Percentiles rank a stretch among this genome's conserved stretches.
phyloP scores from a whole-genome alignment of 1,139 yeast genomes.

The Candida labiduridarum region DNA sequence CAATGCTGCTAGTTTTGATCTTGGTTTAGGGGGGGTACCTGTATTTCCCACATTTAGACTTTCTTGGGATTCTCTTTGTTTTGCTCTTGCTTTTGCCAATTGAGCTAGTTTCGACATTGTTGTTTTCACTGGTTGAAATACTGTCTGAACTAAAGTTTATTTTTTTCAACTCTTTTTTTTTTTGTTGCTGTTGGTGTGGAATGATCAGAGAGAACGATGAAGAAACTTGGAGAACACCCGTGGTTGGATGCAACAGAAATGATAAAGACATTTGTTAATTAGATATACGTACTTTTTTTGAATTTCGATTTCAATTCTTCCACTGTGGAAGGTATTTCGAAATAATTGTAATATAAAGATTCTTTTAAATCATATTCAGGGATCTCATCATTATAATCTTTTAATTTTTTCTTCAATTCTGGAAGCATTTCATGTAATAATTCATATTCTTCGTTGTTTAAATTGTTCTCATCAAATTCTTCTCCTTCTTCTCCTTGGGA shows the following conservation, averaged over 20 bases:
- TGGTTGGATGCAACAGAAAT: constrained; percentile 1
- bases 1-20: constrained; percentile 50
- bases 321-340: constrained; percentile 55
- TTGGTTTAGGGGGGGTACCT: constrained; percentile 19
- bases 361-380: constrained; percentile 59
- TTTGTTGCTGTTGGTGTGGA: background rate
- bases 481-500: constrained; percentile 19
- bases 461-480: constrained; percentile 24
- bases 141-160: too few species aligned
- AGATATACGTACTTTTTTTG: constrained; percentile 45
- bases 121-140: background rate
- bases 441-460: constrained; percentile 38
- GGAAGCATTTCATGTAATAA: constrained; percentile 48
- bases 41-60: constrained; percentile 7
- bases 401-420: constrained; percentile 33
- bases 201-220: background rate
- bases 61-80: constrained; percentile 10
- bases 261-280: background rate
- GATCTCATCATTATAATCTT: constrained; percentile 45
- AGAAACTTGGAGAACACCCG: background rate
- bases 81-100: constrained; percentile 22
- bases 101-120: constrained; percentile 23
- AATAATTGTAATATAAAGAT: constrained; percentile 61
- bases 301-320: constrained; percentile 52
- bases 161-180: background rate